A percentile compares a stretch with the other conserved stretches of the same genome.
These are phyloP conservation scores for Termitomyces sp. DNA, from an alignment of 768 basidiomycete genomes.

Conservation along the genomic window DNA sequence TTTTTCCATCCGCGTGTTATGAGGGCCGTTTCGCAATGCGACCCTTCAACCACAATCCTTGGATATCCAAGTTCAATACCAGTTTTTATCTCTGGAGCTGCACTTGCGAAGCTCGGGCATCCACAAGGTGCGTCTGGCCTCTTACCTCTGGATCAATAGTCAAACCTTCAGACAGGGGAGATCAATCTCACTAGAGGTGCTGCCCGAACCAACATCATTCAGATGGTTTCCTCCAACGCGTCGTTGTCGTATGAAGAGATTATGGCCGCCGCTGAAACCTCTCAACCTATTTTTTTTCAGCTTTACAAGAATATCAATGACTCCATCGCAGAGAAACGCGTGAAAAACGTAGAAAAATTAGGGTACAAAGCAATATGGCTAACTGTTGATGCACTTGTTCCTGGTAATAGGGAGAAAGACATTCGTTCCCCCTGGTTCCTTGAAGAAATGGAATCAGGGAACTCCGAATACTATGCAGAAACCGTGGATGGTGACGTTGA, in stretches of 20 bases:
- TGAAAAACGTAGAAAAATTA: conserved; percentile 62
- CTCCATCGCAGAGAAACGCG: conserved; percentile 56
- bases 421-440: conserved; percentile 51
- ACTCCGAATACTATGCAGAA: conserved; percentile 20
- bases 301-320: conserved; percentile 81
- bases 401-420: conserved; percentile 78
- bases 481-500: conserved; percentile 26
- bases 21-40: conserved; percentile 55
- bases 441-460: conserved; percentile 51
- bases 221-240: conserved; percentile 81
- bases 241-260: conserved; percentile 64
- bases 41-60: conserved; percentile 71
- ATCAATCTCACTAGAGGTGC: conserved; percentile 74
- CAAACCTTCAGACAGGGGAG: conserved; percentile 49
- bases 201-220: conserved; percentile 62
- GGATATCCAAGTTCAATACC: conserved; percentile 70
- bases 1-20: conserved; percentile 86
- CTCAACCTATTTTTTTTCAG: conserved; percentile 74
- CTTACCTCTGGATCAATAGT: neutral
- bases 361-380: conserved; percentile 89
- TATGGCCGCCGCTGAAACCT: conserved; percentile 44
- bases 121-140: conserved; percentile 45
- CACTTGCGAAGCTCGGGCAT: conserved; percentile 82
- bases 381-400: conserved; percentile 85
- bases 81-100: conserved; percentile 79